Evolutionary conservation across 352 stramenopile genomes (phyloP).

Genomic region (Globisporangium middletonii): DNA sequence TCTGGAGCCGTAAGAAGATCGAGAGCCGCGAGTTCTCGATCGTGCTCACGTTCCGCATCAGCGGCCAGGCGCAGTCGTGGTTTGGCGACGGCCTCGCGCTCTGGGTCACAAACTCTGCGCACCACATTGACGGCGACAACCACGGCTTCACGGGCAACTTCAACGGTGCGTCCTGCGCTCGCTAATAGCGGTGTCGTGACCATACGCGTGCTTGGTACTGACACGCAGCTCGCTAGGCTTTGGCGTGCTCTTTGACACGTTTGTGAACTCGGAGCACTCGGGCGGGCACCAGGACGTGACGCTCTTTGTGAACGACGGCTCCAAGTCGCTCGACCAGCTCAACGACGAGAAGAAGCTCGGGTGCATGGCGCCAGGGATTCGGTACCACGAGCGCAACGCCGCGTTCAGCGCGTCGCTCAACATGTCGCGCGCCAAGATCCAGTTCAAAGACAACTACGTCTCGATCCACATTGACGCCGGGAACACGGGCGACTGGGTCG

Average conservation of each 20-base stretch:
- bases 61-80: slow-evolving; percentile 63
- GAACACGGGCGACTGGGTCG: slow-evolving; percentile 65
- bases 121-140: slow-evolving; percentile 61
- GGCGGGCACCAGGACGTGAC: slow-evolving; percentile 83
- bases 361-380: slow-evolving; percentile 72
- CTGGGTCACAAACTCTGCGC: slow-evolving; percentile 59
- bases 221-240: slow-evolving; percentile 23
- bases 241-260: slow-evolving; percentile 81
- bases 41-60: slow-evolving; percentile 82
- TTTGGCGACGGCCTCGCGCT: slow-evolving; percentile 78
- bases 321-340: slow-evolving; percentile 70
- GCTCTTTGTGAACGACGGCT: slow-evolving; percentile 75
- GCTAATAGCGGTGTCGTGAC: too few relatives aligned
- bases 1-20: slow-evolving; percentile 71
- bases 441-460: slow-evolving; percentile 69
- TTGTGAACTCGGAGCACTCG: slow-evolving; percentile 72
- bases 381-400: slow-evolving; percentile 79
- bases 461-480: slow-evolving; percentile 67
- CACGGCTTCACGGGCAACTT: slow-evolving; percentile 77
- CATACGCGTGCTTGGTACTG: too few relatives aligned
- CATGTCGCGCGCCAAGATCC: slow-evolving; percentile 75
- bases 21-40: slow-evolving; percentile 59
- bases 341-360: slow-evolving; percentile 62
- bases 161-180: slow-evolving; percentile 16
- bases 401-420: slow-evolving; percentile 73